Evolutionary conservation across 805 yeast species (phyloP), one percentile per base, ranked within the genome.

Genomic region (Monosporozyma aquatica): DNA sequence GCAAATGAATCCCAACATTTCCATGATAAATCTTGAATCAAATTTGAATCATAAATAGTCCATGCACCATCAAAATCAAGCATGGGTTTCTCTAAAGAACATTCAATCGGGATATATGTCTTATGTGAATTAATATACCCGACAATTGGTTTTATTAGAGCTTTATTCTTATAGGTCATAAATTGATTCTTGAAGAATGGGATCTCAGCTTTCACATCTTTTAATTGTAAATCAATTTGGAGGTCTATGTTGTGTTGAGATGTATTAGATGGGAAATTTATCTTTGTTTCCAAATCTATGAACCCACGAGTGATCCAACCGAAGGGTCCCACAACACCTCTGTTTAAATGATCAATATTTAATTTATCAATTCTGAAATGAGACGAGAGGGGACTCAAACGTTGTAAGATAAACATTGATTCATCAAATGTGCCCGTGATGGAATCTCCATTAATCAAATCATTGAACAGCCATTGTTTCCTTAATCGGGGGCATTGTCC

Each of bases 291-390:
- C 80, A 92, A 81, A 61, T 92, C 97, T 18, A 90, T 97, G 40
- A 78, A 78, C 11, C 99, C 98, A 47, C 76, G 73, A 5, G 86
- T 78, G 43, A 92, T 90, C 99, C 99, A 92, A 6, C 97, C 97
- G 62, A 92, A 87, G 10, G 97, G 95, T 0, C 99, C 98, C 42
- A 80, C 79, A 44, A 85, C 73, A 0, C 97, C 97, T 1, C 85
- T 76, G 57, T 92, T 92, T 44, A 92, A 65, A 62, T 92, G 97
- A 51, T 90, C 95, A 29, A 92, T 74, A 55, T 78, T 80, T 43
- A 92, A 73, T 23, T 87, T 79, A 58, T 92, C 97, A 28, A 89
- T 81, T 39, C 97, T 67, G 47, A 87, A 70, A 35, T 96, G 70
- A 1, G 90, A n/a, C 11, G 22, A 14, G 52, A 25, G 49, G 61